Base-by-base conservation (phyloP, 169 alveolate genomes). In the Eimeria praecox region DNA sequence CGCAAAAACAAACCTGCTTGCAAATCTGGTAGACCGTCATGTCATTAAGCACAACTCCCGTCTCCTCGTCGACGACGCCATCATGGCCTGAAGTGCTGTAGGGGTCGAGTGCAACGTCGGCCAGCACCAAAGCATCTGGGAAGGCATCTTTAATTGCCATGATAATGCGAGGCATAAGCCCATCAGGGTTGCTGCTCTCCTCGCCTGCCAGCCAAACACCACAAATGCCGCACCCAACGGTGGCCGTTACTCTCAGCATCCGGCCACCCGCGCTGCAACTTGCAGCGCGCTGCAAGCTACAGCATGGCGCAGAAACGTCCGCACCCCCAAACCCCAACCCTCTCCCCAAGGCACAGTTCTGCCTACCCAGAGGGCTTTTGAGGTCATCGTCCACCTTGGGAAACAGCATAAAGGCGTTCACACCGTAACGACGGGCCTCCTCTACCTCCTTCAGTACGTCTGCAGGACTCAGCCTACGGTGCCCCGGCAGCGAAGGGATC, bases 61-160 rank as follows among this genome's bases (percentile, higher is more conserved):
- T 86, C 42, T 90, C 90, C 35, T 97, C 97, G 73, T 97, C 98
- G 52, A 96, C 96, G 52, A 97, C 96, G 4, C 98, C 98, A 90
- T 97, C 98, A 62, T 97, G 98, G n/a, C 98, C 98, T 59, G 94
- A 73, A 24, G 95, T 42, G 95, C 96, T 96, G 92, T 97, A 97
- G 44, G 98, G 98, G 49, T 97, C 98, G 40, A 97, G 97, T 3
- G 98, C 98, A 54, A 97, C 96, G 85, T 97, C 98, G 27, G 92
- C 96, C 87, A 94, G 96, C 52, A 97, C 95, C 54, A 97, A 92
- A 56, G 90, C 95, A n/a, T 97, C 96, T 40, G 94, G 96, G 89
- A 69, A 96, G 56, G 95, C 96, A 24, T 97, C 97, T 87, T 97
- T 97, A 73, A 97, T 69, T 56, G 96, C 93, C 75, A 62, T 92